Percentiles rank a stretch among this genome's conserved stretches.
phyloP scores from a whole-genome alignment of 805 yeast genomes.

The Myxozyma lipomycoides region DNA sequence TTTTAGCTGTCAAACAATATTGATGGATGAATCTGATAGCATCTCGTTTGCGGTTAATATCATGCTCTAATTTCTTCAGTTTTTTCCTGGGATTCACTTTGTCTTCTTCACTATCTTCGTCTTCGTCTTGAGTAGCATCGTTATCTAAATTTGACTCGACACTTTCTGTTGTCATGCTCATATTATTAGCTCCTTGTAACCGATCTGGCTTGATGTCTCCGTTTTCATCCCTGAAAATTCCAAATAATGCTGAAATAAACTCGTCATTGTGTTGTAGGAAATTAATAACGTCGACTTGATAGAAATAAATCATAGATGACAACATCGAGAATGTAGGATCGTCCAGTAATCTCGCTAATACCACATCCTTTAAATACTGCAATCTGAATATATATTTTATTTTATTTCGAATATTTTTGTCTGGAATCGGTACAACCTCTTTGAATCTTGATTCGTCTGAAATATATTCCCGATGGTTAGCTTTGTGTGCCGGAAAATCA shows the following conservation, averaged over 20 bases:
- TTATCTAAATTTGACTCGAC: neutral
- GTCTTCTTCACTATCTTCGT: neutral
- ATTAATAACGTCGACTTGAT: constrained; percentile 64
- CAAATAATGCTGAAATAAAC: constrained; percentile 58
- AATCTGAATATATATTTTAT: constrained; percentile 73
- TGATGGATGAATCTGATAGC: constrained; percentile 80
- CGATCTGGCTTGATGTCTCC: neutral
- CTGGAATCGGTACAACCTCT: constrained; percentile 63
- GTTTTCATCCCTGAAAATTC: constrained; percentile 46
- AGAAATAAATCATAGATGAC: constrained; percentile 59
- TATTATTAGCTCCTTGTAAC: neutral
- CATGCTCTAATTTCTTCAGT: neutral
- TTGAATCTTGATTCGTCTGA: constrained; percentile 57
- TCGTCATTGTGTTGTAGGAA: constrained; percentile 49
- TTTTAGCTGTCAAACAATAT: constrained; percentile 69
- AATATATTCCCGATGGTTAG: constrained; percentile 70
- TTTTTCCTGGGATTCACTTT: neutral
- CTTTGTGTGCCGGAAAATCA: constrained; percentile 73
- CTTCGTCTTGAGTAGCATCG: neutral
- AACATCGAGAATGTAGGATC: constrained; percentile 70
- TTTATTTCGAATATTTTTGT: constrained; percentile 47
- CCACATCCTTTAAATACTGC: constrained; percentile 82
- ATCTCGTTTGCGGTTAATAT: constrained; percentile 47
- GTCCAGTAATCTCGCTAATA: constrained; percentile 73
- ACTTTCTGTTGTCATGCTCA: neutral